Base-by-base conservation (phyloP, 1,284 basidiomycete genomes). In the Leccinum fallax region DNA sequence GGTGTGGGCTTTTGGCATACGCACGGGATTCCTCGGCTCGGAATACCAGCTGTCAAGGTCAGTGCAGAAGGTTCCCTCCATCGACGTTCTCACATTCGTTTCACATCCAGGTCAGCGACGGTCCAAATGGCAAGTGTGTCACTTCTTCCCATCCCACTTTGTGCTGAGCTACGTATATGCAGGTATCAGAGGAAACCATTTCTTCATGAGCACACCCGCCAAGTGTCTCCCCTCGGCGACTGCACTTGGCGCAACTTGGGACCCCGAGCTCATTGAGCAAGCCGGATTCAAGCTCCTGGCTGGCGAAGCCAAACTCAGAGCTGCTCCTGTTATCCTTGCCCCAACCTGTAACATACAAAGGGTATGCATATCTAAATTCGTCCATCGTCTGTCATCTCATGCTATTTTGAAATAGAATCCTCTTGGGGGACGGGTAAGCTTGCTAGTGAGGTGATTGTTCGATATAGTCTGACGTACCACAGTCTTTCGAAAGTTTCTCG, bases 311-410 rank as follows among this genome's bases (percentile, higher is more conserved):
- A 90, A 86, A 69, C 80, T 89, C 51, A 81, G 87, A 59, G 82
- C 85, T 34, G 87, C 88, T 2, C 87, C 89, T 9, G 80, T 90
- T 10, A 78, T 89, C 51, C 83, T 93, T 26, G 92, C 86, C 0
- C 92, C 92, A 1, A 93, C 92, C 0, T 88, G 87, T 70, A 94
- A 94, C 72, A 92, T 91, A 55, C 90, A 93, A 72, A 82, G 92
- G 24, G 85, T 85, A 63, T 28, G 74, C 62, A 15, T 15, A 40
- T 52, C n/a, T 11, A 1, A 16, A 30, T 2, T 36, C 15, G 34
- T 19, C 21, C 32, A 4, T 51, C n/a, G 28, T 53, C 1, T 24
- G 30, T 21, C 59, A 26, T 61, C 61, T 66, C 21, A 67, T 26
- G 13, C 32, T 15, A 53, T 10, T 15, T 48, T n/a, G 4, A 65